Evolutionary conservation across 805 yeast genomes (phyloP).

Genomic region (Hanseniaspora valbyensis): DNA sequence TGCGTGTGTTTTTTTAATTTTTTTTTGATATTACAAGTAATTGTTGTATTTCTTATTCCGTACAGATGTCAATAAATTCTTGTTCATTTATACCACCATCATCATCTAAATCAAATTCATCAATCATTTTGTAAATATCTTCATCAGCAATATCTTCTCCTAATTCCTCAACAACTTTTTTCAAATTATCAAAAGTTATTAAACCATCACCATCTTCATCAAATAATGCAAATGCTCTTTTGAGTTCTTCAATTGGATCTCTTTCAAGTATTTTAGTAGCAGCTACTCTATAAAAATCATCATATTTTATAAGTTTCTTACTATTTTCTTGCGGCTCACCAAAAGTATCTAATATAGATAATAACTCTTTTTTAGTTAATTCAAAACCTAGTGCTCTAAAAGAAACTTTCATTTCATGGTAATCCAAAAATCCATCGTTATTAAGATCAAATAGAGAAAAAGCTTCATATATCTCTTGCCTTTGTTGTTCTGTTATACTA

Average conservation of each 20-base stretch:
- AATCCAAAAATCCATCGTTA: slow-evolving; percentile 78
- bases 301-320: slow-evolving; percentile 60
- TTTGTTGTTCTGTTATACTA: slow-evolving; percentile 5
- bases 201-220: slow-evolving; percentile 84
- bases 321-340: slow-evolving; percentile 48
- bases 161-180: slow-evolving; percentile 81
- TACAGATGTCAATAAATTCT: slow-evolving; percentile 80
- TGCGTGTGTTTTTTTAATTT: too few species aligned
- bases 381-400: slow-evolving; percentile 90
- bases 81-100: slow-evolving; percentile 91
- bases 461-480: slow-evolving; percentile 72
- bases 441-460: slow-evolving; percentile 86
- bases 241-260: slow-evolving; percentile 87
- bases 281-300: slow-evolving; percentile 62
- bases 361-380: slow-evolving; percentile 59
- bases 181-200: slow-evolving; percentile 66
- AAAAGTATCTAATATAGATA: slow-evolving; percentile 67
- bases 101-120: slow-evolving; percentile 89
- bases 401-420: slow-evolving; percentile 89
- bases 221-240: slow-evolving; percentile 77
- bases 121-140: slow-evolving; percentile 92
- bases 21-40: too few species aligned
- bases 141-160: slow-evolving; percentile 90
- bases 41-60: too few species aligned
- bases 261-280: slow-evolving; percentile 73